Evolutionary conservation across 1,139 yeast species (phyloP).

Genomic region (Arxiozyma slooffiae): DNA sequence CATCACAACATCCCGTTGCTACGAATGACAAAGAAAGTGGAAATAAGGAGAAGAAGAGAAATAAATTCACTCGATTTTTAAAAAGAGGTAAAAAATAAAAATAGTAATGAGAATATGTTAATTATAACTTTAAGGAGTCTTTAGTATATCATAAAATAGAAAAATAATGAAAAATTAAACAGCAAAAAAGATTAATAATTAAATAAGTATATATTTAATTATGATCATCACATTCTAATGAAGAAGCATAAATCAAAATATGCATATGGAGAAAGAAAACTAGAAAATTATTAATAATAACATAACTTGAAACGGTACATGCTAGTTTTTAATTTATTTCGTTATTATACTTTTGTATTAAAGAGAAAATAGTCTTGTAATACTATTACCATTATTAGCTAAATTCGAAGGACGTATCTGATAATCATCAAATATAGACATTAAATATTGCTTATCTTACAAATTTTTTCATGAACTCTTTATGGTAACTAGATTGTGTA

Average conservation of each 20-base stretch:
- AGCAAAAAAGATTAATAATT: too few species aligned
- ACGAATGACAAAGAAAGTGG: constrained; percentile 3
- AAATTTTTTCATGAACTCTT: constrained; percentile 58
- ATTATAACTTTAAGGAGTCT: background rate
- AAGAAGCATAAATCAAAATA: too few species aligned
- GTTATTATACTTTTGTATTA: background rate
- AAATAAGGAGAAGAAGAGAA: constrained; percentile 24
- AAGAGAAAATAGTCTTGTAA: background rate
- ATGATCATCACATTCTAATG: background rate
- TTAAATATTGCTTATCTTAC: constrained; percentile 33
- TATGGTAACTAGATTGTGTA: constrained; percentile 59
- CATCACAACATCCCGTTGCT: constrained; percentile 6
- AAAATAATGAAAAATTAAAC: too few species aligned
- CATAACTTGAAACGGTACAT: too few species aligned
- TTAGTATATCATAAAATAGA: too few species aligned
- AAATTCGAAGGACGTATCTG: too few species aligned
- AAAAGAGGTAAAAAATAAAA: constrained; percentile 12
- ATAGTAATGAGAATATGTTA: background rate
- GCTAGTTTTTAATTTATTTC: background rate
- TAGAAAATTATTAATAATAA: too few species aligned
- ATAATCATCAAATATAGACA: too few species aligned
- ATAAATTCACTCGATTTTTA: constrained; percentile 21
- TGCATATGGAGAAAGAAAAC: background rate
- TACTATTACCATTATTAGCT: background rate
- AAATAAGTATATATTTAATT: too few species aligned